Evolutionary conservation across 1,139 yeast species (phyloP).

Genomic region (Arxiozyma telluris): DNA sequence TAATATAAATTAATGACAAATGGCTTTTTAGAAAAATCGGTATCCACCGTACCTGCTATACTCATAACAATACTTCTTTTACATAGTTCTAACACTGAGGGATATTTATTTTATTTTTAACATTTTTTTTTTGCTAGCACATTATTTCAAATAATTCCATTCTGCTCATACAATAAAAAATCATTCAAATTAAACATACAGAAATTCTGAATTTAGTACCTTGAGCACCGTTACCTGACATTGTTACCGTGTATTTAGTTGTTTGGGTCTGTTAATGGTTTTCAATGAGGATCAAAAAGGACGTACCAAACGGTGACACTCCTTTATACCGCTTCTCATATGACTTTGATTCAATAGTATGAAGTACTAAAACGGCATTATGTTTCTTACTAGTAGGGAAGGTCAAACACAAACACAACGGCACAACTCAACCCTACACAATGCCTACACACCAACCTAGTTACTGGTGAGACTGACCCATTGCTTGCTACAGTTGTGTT

Average conservation of each 20-base stretch:
- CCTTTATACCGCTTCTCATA: not conserved
- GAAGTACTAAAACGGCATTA: not conserved
- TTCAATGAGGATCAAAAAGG: not conserved
- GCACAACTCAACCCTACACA: not conserved
- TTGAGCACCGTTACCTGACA: constrained; percentile 93
- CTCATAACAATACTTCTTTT: too few species aligned
- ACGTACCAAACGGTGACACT: not conserved
- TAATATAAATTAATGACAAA: not conserved
- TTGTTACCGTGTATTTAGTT: constrained; percentile 32
- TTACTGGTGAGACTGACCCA: not conserved
- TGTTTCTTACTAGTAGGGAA: too few species aligned
- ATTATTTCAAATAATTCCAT: not conserved
- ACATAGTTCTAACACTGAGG: too few species aligned
- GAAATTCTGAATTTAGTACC: constrained; percentile 99
- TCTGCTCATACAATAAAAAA: not conserved
- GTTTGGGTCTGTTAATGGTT: constrained; percentile 1
- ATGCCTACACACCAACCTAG: not conserved
- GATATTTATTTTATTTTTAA: not conserved
- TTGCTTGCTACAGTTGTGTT: not conserved
- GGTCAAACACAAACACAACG: too few species aligned
- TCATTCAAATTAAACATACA: constrained; percentile 49
- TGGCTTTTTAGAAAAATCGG: too few species aligned
- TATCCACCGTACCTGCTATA: too few species aligned
- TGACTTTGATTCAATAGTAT: not conserved
- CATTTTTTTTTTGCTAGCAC: not conserved